Base-by-base conservation (phyloP, 2,329 filamentous ascomycete genomes). In the Ramularia endophylla region DNA sequence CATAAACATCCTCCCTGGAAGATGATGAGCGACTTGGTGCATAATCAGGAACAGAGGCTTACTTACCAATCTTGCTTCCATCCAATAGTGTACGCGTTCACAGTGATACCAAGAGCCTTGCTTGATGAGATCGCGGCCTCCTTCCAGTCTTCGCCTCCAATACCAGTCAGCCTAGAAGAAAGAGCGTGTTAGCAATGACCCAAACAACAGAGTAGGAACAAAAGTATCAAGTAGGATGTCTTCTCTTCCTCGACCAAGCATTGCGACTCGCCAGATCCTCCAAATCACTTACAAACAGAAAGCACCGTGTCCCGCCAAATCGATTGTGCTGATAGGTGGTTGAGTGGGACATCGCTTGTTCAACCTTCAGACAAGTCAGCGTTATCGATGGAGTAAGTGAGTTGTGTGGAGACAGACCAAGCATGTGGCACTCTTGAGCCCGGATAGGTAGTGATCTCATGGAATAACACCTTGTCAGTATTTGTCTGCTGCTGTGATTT, bases 351-450 rank as follows among this genome's bases (percentile, higher is more conserved):
- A 66, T 51, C 5, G 64, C 52, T 15, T 66, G 67, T 59, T 78
- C 12, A 83, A 61, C 80, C 22, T 25, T 6, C 6, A 11, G 22
- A 25, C 0, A 52, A 25, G 11, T 25, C 11, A 25, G 22, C 22
- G 22, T 11, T 6, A 25, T 25, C 22, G 6, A 6, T 11, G 22
- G 11, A 25, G 22, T 6, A 6, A 25, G 22, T 6, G 22, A 11
- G 11, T 25, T 25, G 6, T 25, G 6, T 25, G 6, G 22, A 25
- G 22, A 11, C 22, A 11, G 6, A 25, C 22, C 80, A 83, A 0
- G 68, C 78, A 57, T 84, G 80, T 4, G 80, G 80, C 16, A 82
- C 59, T 2, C 78, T 65, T 20, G 66, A 66, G 6, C 80, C 80
- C 0, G 80, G 80, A 50, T 72, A 78, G 2, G 79, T 81, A 36